Evolutionary conservation across 768 basidiomycete genomes (phyloP), one percentile per base, ranked within the genome.

Genomic region (Pleurotus eryngii): DNA sequence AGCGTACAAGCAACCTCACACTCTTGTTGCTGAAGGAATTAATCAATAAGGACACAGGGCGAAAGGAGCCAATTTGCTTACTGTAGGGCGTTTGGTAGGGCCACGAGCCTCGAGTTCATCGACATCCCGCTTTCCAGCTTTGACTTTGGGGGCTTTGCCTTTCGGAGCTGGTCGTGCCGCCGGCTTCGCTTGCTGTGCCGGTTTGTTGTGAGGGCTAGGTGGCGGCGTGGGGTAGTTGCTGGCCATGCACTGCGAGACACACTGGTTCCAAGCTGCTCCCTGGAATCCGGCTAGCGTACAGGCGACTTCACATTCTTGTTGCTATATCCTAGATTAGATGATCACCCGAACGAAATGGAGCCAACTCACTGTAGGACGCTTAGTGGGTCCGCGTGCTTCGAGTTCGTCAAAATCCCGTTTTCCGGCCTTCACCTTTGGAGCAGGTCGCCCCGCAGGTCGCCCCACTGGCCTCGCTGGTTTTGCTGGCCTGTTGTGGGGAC

Each of bases 11-110:
- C 51, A 39, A 54, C 51, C 24, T 54, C 51, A 22, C 51, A 54
- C 43, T 54, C 51, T 53, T 53, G 51, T 53, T 53, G 51, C 51
- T 53, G n/a, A n/a, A 20, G 22, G 49, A 11, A 53, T 35, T 11
- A 14, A 6, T 37, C 3, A 12, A 40, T 22, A 12, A 11, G 11
- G 11, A 17, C n/a, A 42, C 5, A 7, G n/a, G 5, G 15, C 38
- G 39, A 22, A 11, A 35, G 11, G 30, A 9, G 11, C 11, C 9
- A 11, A 14, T 53, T 6, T 20, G 20, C 38, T 18, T 11, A 53
- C 51, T 18, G 51, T 53, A 6, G 38, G 51, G 15, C 51, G 51
- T 18, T 53, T 22, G 5, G n/a, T 53, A 9, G 38, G 51, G 8
- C 17, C 51, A 18, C 51, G 51, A 22, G 38, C 37, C 9, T 15